phyloP scores from a whole-genome alignment of 768 basidiomycete genomes.

The Pleurotus platypus region DNA sequence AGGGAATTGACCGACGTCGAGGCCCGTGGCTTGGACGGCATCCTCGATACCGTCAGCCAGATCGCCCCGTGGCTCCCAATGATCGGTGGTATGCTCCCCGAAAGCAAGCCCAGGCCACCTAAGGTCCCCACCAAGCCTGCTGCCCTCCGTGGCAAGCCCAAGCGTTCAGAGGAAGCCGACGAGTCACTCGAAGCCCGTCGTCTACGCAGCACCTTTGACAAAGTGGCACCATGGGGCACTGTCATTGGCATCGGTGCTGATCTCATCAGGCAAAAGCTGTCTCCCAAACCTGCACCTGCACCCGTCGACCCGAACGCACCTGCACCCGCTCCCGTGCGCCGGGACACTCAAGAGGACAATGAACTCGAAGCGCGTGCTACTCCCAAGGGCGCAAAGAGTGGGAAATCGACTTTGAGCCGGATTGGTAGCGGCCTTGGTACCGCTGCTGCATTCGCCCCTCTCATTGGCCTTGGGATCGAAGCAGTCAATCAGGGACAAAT shows the following conservation, averaged over 20 bases:
- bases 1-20: slow-evolving; percentile 1
- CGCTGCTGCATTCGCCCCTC: not conserved
- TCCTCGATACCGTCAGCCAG: slow-evolving; percentile 7
- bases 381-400: not conserved
- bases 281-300: not conserved
- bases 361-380: not conserved
- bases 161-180: not conserved
- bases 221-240: slow-evolving; percentile 2
- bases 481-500: not conserved
- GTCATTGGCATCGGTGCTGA: slow-evolving; percentile 4
- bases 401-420: not conserved
- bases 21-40: not conserved
- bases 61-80: slow-evolving; percentile 3
- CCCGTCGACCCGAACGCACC: not conserved
- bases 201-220: not conserved
- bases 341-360: not conserved
- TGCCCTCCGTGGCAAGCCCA: not conserved
- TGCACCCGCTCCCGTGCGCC: not conserved
- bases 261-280: slow-evolving; percentile 3
- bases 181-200: not conserved
- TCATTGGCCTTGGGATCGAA: not conserved
- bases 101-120: not conserved
- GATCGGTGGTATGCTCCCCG: slow-evolving; percentile 4
- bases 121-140: not conserved
- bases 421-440: not conserved